phyloP scores from a whole-genome alignment of 2,329 filamentous ascomycete genomes.

The Fusarium tanahbumbuense region DNA sequence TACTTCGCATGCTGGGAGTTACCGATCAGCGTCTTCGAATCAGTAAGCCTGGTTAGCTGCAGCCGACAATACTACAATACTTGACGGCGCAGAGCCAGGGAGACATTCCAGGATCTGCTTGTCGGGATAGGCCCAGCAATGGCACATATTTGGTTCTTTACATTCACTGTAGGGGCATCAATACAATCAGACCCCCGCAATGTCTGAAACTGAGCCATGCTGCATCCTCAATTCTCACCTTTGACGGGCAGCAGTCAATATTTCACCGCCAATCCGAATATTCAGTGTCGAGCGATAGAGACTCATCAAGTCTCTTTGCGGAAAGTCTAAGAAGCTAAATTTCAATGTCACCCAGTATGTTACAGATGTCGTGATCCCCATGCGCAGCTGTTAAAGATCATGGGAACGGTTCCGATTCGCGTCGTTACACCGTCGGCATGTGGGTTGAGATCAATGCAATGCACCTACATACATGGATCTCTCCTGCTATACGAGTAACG shows the following conservation, averaged over 20 bases:
- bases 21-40: neutral
- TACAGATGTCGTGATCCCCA: slow-evolving; percentile 23
- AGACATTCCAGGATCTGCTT: slow-evolving; percentile 15
- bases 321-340: slow-evolving; percentile 1
- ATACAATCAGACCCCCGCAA: slow-evolving; percentile 28
- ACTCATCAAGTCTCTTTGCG: neutral
- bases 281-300: neutral
- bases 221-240: slow-evolving; percentile 12
- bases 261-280: slow-evolving; percentile 21
- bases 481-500: neutral
- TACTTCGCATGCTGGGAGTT: neutral
- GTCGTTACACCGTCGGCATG: slow-evolving; percentile 18
- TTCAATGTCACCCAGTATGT: slow-evolving; percentile 13
- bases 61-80: neutral
- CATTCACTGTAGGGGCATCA: slow-evolving; percentile 17
- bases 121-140: slow-evolving; percentile 13
- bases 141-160: slow-evolving; percentile 25
- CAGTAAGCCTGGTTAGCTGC: neutral
- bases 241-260: neutral
- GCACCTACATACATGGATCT: slow-evolving; percentile 2
- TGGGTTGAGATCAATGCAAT: slow-evolving; percentile 28
- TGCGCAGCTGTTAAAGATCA: slow-evolving; percentile 27
- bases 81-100: slow-evolving; percentile 6
- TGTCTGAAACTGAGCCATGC: slow-evolving; percentile 37
- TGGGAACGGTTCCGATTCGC: slow-evolving; percentile 45